Percentiles rank a stretch among this genome's conserved stretches.
Conservation (phyloP, 495 filamentous ascomycete species). For the Letharia lupina region DNA sequence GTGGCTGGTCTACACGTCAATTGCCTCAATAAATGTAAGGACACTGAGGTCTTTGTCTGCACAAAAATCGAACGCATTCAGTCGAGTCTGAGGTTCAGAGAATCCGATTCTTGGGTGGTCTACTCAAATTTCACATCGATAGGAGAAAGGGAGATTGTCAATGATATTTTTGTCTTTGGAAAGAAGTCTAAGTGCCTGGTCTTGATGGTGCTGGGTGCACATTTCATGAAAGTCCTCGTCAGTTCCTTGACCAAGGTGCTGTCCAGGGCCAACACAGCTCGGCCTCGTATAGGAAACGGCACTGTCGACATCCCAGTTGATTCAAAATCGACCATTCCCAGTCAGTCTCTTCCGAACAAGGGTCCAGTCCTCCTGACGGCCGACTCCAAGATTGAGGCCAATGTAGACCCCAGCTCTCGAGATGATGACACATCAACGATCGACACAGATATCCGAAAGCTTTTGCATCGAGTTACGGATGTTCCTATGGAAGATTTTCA, state of each 20-base stretch:
- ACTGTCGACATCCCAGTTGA: too few species aligned
- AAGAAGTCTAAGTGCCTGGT: slow-evolving; percentile 20
- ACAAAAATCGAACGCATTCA: slow-evolving; percentile 21
- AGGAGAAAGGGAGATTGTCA: slow-evolving; percentile 15
- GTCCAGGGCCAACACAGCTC: slow-evolving; percentile 16
- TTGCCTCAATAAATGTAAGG: slow-evolving; percentile 20
- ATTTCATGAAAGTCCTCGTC: slow-evolving; percentile 28
- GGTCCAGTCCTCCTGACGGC: not conserved
- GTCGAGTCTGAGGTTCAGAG: not conserved
- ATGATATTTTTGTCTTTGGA: slow-evolving; percentile 35
- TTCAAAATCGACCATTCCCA: too few species aligned
- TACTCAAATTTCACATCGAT: slow-evolving; percentile 14
- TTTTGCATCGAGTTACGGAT: slow-evolving; percentile 29
- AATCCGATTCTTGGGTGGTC: slow-evolving; percentile 12
- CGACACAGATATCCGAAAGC: slow-evolving; percentile 2
- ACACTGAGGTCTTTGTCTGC: slow-evolving; percentile 29
- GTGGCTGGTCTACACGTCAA: slow-evolving; percentile 38
- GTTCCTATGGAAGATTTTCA: slow-evolving; percentile 25
- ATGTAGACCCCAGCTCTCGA: too few species aligned
- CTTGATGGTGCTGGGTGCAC: slow-evolving; percentile 28
- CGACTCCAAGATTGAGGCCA: not conserved
- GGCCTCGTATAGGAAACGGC: too few species aligned
- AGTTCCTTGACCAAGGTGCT: slow-evolving; percentile 26
- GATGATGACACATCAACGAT: too few species aligned
- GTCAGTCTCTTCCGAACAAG: too few species aligned